These are phyloP conservation scores for Dillenia turbinata DNA, from an alignment of 164 flowering plant species.

Conservation along the genomic window DNA sequence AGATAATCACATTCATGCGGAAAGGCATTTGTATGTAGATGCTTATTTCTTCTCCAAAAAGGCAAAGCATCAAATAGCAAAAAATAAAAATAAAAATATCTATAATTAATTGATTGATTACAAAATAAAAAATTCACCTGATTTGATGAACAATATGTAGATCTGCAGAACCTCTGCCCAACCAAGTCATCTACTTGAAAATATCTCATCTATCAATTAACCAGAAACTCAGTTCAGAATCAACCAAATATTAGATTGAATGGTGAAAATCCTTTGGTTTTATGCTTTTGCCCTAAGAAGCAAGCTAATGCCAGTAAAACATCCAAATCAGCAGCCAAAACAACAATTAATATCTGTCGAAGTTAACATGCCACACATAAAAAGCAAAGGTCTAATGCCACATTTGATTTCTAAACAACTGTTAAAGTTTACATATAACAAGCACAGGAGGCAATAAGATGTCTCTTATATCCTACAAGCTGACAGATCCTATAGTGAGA, in stretches of 20 bases:
- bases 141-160: constrained; percentile 32
- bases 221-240: constrained; percentile 60
- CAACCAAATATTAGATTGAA: constrained; percentile 19
- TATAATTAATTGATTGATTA: neutral
- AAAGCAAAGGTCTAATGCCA: neutral
- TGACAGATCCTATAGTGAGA: constrained; percentile 9
- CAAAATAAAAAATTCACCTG: constrained; percentile 49
- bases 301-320: neutral
- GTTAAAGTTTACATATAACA: constrained; percentile 2
- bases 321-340: constrained; percentile 2
- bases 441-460: neutral
- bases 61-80: constrained; percentile 12
- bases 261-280: constrained; percentile 26
- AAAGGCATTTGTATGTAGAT: constrained; percentile 15
- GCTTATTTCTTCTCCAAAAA: constrained; percentile 14
- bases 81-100: neutral
- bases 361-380: neutral
- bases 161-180: constrained; percentile 64
- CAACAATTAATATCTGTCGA: neutral
- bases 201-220: constrained; percentile 71
- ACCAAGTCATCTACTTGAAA: constrained; percentile 68
- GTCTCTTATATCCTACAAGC: constrained; percentile 1
- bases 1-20: constrained; percentile 4
- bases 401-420: neutral
- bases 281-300: neutral